Evolutionary conservation across 139 green algal species (phyloP).

Genomic region (Diplosphaera chodatii): DNA sequence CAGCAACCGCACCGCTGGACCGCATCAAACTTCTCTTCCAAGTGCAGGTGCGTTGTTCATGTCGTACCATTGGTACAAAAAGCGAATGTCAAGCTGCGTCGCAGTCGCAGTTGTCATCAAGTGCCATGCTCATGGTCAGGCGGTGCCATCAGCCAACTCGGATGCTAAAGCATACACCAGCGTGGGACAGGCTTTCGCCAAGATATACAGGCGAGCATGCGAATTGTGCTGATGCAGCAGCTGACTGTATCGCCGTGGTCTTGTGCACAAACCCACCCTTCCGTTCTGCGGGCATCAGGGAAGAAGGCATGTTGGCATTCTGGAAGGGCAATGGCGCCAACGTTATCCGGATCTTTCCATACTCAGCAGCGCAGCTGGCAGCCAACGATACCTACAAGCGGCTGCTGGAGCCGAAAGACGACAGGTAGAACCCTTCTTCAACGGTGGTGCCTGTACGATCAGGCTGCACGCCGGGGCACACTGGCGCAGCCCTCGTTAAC

Average conservation of each 20-base stretch:
- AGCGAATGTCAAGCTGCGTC: no score
- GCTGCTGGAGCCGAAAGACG: constrained; percentile 57
- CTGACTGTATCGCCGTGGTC: no score
- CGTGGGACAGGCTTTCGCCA: constrained; percentile 68
- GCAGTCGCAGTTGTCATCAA: neutral
- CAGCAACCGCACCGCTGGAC: constrained; percentile 66
- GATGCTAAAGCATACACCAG: constrained; percentile 70
- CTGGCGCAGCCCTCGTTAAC: no score
- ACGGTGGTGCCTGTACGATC: no score
- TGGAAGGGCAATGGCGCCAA: constrained; percentile 93
- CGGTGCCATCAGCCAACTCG: constrained; percentile 34
- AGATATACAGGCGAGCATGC: constrained; percentile 75
- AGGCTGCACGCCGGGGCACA: no score
- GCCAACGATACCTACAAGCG: constrained; percentile 42
- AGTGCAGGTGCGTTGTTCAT: constrained; percentile 82
- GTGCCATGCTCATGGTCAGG: constrained; percentile 9
- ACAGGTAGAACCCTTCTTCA: neutral
- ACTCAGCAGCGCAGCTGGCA: constrained; percentile 65
- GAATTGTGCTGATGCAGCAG: neutral
- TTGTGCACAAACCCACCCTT: no score
- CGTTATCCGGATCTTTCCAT: constrained; percentile 91
- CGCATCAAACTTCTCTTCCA: constrained; percentile 96
- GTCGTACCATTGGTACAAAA: no score
- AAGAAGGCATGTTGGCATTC: constrained; percentile 83
- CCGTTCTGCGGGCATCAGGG: constrained; percentile 37